A percentile compares a stretch with the other conserved stretches of the same genome.
These are phyloP conservation scores for Saccharum officinarum DNA, from an alignment of 176 grass and related monocot species.

Conservation along the genomic window DNA sequence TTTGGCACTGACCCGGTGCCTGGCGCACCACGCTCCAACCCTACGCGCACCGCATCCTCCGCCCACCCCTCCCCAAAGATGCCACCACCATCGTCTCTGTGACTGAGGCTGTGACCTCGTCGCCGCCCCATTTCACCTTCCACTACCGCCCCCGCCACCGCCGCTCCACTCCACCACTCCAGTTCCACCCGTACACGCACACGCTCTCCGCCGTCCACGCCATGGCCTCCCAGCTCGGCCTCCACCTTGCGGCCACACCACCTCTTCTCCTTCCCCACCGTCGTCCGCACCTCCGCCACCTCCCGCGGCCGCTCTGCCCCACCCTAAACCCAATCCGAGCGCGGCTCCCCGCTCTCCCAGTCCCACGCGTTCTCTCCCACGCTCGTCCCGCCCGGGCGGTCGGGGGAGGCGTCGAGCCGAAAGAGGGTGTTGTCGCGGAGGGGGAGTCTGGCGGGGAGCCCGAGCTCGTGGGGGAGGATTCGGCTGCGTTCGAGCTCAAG, in stretches of 20 bases:
- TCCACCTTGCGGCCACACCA: conserved; percentile 45
- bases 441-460: conserved; percentile 14
- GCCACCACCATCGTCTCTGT: neutral
- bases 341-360: neutral
- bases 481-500: conserved; percentile 65
- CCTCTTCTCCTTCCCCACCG: conserved; percentile 1
- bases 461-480: conserved; percentile 63
- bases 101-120: neutral
- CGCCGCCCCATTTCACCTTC: neutral
- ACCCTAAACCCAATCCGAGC: neutral
- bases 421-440: neutral
- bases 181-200: neutral
- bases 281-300: conserved; percentile 1
- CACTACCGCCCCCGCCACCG: neutral
- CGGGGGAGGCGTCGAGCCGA: conserved; percentile 34
- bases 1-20: no score
- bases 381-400: conserved; percentile 7
- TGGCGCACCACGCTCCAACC: conserved; percentile 21
- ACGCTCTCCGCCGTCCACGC: neutral
- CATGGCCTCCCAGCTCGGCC: conserved; percentile 57
- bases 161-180: neutral
- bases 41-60: conserved; percentile 35
- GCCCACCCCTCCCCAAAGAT: conserved; percentile 30
- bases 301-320: neutral
- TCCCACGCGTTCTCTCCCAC: neutral